Evolutionary conservation across 2,329 filamentous ascomycete genomes (phyloP), one percentile per base, ranked within the genome.

Genomic region (Talaromyces sp.): DNA sequence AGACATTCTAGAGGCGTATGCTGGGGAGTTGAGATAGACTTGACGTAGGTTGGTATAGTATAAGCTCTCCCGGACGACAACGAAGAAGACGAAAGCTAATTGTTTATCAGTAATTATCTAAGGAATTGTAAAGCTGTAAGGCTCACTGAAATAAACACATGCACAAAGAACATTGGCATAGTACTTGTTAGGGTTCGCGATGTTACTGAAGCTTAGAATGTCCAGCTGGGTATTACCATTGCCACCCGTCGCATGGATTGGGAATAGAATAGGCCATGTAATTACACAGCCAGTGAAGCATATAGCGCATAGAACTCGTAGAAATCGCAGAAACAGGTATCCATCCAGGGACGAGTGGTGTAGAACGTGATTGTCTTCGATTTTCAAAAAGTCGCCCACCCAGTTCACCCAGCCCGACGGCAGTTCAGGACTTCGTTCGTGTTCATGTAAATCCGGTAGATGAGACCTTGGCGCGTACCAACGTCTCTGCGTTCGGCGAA

Each of bases 1-100:
- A 1, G 93, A 97, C 30, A 97, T 86, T 44, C 92, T 88, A 63
- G 88, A 87, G 42, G 90, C 82, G 70, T 94, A 94, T 36, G 89
- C 81, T 11, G 91, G 90, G 3, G 91, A 92, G 46, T 96, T 84
- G 45, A 96, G 84, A 74, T 93, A 96, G 1, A 92, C 92, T 75
- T 97, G 92, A 53, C 92, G 88, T 20, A 97, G 76, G 64, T 94
- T 95, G 73, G 96, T 87, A 73, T 91, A 96, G 79, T 88, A 96
- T 63, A 97, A 87, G 66, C 87, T 88, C 72, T 97, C 93, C 46
- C 93, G 85, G 42, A 90, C 87, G 54, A 97, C 84, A 61, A 90
- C 86, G 70, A 91, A 93, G 67, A 97, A 86, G 52, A 97, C 82
- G 68, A 96, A 96, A 35, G 86, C 76, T 77, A 7, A 27, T 27